A percentile compares a stretch with the other conserved stretches of the same genome.
These are phyloP conservation scores for Pichia californica DNA, from an alignment of 805 yeast species.

Conservation along the genomic window DNA sequence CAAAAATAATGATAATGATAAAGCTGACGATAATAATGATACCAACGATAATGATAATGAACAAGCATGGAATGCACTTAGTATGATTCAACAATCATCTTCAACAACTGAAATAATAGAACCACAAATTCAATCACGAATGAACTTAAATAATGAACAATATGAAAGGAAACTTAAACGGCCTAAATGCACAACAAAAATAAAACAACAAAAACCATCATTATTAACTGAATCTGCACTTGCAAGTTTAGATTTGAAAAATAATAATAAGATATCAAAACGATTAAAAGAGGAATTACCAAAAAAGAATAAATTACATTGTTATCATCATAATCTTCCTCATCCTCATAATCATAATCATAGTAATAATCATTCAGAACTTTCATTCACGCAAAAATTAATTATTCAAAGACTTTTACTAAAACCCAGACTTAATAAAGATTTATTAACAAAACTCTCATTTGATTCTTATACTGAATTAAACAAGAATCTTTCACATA, in stretches of 20 bases:
- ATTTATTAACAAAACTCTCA: slow-evolving; percentile 16
- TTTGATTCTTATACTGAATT: slow-evolving; percentile 43
- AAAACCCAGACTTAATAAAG: slow-evolving; percentile 40
- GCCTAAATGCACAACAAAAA: slow-evolving; percentile 6
- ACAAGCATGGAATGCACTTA: slow-evolving; percentile 14
- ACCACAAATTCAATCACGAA: not conserved
- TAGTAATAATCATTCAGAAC: not conserved
- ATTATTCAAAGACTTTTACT: slow-evolving; percentile 52
- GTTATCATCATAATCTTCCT: not conserved
- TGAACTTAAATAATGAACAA: not conserved
- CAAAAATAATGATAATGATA: too few species aligned
- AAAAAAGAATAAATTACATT: too few species aligned
- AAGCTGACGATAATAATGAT: not conserved
- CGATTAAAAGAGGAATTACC: not conserved
- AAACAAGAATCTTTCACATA: slow-evolving; percentile 57
- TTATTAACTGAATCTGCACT: slow-evolving; percentile 13
- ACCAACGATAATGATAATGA: not conserved
- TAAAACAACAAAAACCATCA: not conserved
- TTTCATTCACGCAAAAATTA: slow-evolving; percentile 40
- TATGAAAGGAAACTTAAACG: slow-evolving; percentile 5
- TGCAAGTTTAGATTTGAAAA: slow-evolving; percentile 7
- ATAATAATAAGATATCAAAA: not conserved
- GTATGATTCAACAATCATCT: slow-evolving; percentile 4
- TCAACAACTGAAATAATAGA: not conserved
- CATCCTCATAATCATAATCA: not conserved